Conservation (phyloP, 331 rosid genomes). For the Malus hybrid region DNA sequence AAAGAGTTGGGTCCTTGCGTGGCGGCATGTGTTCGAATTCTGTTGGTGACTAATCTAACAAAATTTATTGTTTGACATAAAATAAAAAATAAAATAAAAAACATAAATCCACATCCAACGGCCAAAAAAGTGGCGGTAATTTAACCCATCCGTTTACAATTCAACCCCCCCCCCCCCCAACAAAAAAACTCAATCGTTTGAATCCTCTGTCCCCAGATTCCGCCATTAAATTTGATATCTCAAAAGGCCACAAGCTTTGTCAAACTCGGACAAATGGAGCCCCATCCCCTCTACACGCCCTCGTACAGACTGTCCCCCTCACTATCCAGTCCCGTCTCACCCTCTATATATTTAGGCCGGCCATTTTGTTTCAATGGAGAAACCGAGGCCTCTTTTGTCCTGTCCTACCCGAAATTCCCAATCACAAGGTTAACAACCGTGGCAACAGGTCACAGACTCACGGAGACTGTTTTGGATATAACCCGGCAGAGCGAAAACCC, state of each 20-base stretch:
- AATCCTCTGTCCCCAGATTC: not conserved
- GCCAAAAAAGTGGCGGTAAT: not conserved
- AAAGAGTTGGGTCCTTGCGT: too few relatives aligned
- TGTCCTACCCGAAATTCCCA: not conserved
- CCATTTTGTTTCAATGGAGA: not conserved
- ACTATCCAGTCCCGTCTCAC: not conserved
- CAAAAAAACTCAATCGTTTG: too few relatives aligned
- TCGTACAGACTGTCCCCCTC: not conserved
- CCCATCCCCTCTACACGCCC: not conserved
- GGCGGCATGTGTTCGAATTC: accelerated
- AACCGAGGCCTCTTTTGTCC: constrained; percentile 7
- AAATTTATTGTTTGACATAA: too few relatives aligned
- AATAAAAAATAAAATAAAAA: too few relatives aligned
- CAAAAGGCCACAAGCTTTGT: not conserved
- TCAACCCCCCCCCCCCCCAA: not conserved
- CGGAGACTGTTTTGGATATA: not conserved
- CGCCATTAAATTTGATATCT: not conserved
- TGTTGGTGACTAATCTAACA: too few relatives aligned
- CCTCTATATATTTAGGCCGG: constrained; percentile 1
- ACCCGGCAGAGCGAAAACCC: not conserved
- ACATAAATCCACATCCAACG: not conserved
- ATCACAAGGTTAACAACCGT: not conserved
- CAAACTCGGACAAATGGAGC: not conserved
- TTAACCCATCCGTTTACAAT: not conserved
- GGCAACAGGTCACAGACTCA: not conserved